These are phyloP conservation scores for Plenodomus tracheiphilus DNA, from an alignment of 2,329 filamentous ascomycete species.

Conservation along the genomic window DNA sequence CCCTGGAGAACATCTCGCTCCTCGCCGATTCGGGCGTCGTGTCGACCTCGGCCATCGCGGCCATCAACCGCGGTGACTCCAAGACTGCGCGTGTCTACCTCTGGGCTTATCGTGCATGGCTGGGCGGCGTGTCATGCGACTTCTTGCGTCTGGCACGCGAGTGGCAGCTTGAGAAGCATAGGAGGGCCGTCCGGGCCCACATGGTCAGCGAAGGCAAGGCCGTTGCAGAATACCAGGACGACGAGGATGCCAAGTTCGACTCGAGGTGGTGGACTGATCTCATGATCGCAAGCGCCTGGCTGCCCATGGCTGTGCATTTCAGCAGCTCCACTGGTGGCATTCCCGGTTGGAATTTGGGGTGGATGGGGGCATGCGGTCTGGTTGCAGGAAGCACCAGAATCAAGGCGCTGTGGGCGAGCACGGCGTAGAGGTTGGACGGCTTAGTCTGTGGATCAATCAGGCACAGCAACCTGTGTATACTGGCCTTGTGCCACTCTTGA, in stretches of 20 bases:
- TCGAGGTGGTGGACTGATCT: constrained; percentile 49
- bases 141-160: constrained; percentile 48
- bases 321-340: constrained; percentile 43
- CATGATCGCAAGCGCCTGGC: constrained; percentile 49
- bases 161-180: constrained; percentile 46
- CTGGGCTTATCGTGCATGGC: constrained; percentile 49
- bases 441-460: no score
- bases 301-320: constrained; percentile 50
- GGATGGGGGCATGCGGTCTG: constrained; percentile 49
- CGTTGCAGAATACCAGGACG: constrained; percentile 38
- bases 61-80: constrained; percentile 42
- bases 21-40: constrained; percentile 49
- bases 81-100: constrained; percentile 45
- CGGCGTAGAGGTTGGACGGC: constrained; percentile 12
- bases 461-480: no score
- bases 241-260: constrained; percentile 43
- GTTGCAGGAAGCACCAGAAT: constrained; percentile 43
- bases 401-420: constrained; percentile 30
- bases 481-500: no score
- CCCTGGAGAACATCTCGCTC: constrained; percentile 49
- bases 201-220: constrained; percentile 35
- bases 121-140: constrained; percentile 49
- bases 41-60: constrained; percentile 38
- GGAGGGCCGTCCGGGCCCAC: constrained; percentile 32
- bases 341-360: constrained; percentile 50